phyloP scores from a whole-genome alignment of 2,329 filamentous ascomycete genomes.

The Nemania diffusa region DNA sequence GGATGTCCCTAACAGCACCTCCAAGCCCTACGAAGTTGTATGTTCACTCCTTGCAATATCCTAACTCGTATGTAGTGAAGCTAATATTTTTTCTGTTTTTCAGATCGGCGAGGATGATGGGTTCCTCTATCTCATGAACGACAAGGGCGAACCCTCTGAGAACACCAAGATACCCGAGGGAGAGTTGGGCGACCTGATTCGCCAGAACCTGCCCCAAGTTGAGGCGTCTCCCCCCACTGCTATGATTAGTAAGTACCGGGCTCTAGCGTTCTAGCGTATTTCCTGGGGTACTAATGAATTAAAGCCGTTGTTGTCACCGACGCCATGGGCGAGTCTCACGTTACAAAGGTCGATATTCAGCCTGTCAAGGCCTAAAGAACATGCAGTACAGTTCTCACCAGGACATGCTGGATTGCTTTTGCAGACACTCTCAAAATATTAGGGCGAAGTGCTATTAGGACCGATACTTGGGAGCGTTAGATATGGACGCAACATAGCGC shows the following conservation, averaged over 20 bases:
- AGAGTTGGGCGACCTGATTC: conserved; percentile 88
- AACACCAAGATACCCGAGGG: conserved; percentile 94
- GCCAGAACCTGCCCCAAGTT: conserved; percentile 83
- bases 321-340: conserved; percentile 94
- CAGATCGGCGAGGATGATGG: conserved; percentile 87
- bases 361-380: conserved; percentile 4
- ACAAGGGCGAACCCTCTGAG: conserved; percentile 88
- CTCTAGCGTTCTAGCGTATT: background rate
- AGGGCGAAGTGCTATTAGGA: conserved; percentile 20
- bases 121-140: conserved; percentile 93
- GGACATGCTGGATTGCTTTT: conserved; percentile 22
- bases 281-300: background rate
- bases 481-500: conserved; percentile 31
- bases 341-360: conserved; percentile 83
- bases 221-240: conserved; percentile 78
- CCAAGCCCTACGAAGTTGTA: conserved; percentile 79
- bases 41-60: background rate
- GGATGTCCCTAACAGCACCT: conserved; percentile 98
- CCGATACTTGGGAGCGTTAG: conserved; percentile 22
- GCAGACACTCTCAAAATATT: conserved; percentile 11
- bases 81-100: conserved; percentile 36
- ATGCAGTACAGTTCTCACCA: conserved; percentile 8
- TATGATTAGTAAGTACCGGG: background rate
- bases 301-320: conserved; percentile 90
- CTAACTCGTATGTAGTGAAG: background rate